Conservation (phyloP, 2,329 filamentous ascomycete genomes). For the Alternaria novae-zelandiae region DNA sequence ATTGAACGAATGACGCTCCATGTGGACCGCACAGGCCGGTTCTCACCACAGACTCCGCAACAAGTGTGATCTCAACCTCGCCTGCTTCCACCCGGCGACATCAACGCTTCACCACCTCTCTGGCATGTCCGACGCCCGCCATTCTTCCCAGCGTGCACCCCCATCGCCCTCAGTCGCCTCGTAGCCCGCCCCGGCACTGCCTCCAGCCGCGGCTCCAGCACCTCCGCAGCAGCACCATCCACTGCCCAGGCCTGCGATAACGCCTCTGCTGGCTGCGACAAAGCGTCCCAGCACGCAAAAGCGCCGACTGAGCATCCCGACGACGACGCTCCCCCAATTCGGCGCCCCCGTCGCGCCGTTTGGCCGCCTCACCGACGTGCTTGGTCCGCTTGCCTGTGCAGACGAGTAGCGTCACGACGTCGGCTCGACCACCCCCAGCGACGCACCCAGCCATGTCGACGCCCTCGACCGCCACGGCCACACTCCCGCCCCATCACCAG, state of each 20-base stretch:
- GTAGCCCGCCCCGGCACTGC: constrained; percentile 18
- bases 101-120: constrained; percentile 7
- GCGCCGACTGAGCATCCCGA: constrained; percentile 15
- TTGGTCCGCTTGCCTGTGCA: constrained; percentile 23
- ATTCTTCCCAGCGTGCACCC: constrained; percentile 26
- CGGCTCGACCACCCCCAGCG: constrained; percentile 31
- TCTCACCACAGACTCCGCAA: constrained; percentile 26
- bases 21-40: constrained; percentile 18
- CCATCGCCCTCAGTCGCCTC: constrained; percentile 3
- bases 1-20: constrained; percentile 15
- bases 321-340: constrained; percentile 17
- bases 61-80: constrained; percentile 25
- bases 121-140: constrained; percentile 25
- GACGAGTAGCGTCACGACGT: constrained; percentile 37
- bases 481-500: constrained; percentile 49
- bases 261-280: constrained; percentile 23
- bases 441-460: constrained; percentile 48
- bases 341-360: constrained; percentile 11
- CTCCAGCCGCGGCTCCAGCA: constrained; percentile 29
- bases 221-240: constrained; percentile 28
- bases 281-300: constrained; percentile 20
- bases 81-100: constrained; percentile 18
- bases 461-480: constrained; percentile 53
- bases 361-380: constrained; percentile 20
- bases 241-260: constrained; percentile 33